Conservation (phyloP, 768 basidiomycete species). For the Termitomyces titanicus region DNA sequence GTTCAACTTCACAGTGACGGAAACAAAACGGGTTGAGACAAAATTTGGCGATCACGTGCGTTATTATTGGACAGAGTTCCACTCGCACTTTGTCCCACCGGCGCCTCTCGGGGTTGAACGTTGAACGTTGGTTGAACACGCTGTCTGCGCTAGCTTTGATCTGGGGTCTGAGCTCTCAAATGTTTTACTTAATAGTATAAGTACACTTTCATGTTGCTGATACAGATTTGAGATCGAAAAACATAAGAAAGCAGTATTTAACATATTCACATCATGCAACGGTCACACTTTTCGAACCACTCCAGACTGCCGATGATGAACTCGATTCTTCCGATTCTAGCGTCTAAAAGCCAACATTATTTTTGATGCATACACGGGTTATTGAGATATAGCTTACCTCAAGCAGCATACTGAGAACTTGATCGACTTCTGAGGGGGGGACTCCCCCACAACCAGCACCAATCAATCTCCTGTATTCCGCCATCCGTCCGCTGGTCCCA, state of each 20-base stretch:
- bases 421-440: slow-evolving; percentile 83
- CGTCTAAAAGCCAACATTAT: slow-evolving; percentile 41
- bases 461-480: slow-evolving; percentile 85
- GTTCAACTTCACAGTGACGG: not conserved
- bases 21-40: not conserved
- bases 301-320: slow-evolving; percentile 50
- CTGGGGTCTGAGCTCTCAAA: not conserved
- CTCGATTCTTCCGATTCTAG: slow-evolving; percentile 81
- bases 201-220: not conserved
- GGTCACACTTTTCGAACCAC: slow-evolving; percentile 26
- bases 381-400: slow-evolving; percentile 49
- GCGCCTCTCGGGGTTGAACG: too few species aligned
- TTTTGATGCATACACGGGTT: not conserved
- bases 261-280: slow-evolving; percentile 5
- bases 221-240: not conserved
- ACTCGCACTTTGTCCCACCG: too few species aligned
- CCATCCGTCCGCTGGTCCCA: slow-evolving; percentile 86
- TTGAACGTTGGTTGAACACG: too few species aligned
- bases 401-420: slow-evolving; percentile 77
- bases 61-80: too few species aligned
- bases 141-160: too few species aligned
- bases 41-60: slow-evolving; percentile 1
- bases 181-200: too few species aligned
- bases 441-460: slow-evolving; percentile 88
- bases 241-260: not conserved